phyloP scores from a whole-genome alignment of 1,139 yeast species.

The Lodderomyces theae region DNA sequence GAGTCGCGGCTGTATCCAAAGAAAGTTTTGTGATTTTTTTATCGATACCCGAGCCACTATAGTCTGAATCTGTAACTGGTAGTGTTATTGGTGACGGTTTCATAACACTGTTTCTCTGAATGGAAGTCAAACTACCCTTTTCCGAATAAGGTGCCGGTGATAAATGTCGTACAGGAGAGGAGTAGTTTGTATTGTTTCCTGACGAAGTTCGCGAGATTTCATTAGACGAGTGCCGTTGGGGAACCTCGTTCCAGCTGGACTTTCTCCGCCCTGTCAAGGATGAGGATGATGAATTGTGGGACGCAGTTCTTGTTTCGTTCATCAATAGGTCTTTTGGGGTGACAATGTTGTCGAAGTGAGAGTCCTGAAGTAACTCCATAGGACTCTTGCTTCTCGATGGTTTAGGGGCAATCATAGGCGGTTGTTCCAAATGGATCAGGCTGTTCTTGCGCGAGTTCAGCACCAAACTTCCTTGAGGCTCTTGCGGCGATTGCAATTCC shows the following conservation, averaged over 20 bases:
- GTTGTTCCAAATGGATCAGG: slow-evolving; percentile 2
- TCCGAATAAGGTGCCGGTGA: slow-evolving; percentile 53
- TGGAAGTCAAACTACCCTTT: slow-evolving; percentile 51
- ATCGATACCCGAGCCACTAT: slow-evolving; percentile 6
- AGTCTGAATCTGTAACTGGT: slow-evolving; percentile 11
- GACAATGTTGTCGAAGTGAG: slow-evolving; percentile 32
- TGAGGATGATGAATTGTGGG: slow-evolving; percentile 16
- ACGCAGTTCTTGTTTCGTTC: slow-evolving; percentile 10
- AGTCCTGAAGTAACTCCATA: slow-evolving; percentile 37
- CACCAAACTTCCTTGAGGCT: background rate
- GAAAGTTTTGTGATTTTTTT: slow-evolving; percentile 17
- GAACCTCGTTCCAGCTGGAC: background rate
- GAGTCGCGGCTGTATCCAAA: slow-evolving; percentile 10
- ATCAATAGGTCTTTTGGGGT: slow-evolving; percentile 43
- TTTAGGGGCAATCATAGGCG: slow-evolving; percentile 26
- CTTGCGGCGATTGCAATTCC: background rate
- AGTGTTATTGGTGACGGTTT: slow-evolving; percentile 15
- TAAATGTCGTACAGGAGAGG: slow-evolving; percentile 53
- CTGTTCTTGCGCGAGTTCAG: background rate
- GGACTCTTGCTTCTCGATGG: slow-evolving; percentile 35
- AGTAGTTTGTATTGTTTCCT: slow-evolving; percentile 31
- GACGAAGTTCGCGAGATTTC: slow-evolving; percentile 22
- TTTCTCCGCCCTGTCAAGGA: slow-evolving; percentile 10
- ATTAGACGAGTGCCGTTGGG: slow-evolving; percentile 9
- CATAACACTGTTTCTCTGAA: slow-evolving; percentile 43